Percentiles rank a stretch among this genome's conserved stretches.
Evolutionary conservation across 805 yeast species (phyloP).

Genomic region (Pichia cephalocereana): DNA sequence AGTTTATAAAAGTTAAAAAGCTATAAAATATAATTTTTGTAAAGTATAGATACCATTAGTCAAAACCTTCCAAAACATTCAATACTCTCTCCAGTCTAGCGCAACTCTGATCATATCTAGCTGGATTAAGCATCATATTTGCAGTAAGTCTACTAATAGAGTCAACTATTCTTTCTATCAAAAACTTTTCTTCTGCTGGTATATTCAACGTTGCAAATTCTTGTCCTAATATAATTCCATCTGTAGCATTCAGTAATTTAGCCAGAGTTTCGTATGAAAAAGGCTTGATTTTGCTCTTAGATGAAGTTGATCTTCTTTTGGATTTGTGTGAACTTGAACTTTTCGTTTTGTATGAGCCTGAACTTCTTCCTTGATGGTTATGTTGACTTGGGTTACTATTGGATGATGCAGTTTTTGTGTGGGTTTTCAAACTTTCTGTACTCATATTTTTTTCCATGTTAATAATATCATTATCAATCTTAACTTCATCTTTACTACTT

Average conservation of each 20-base stretch:
- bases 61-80: slow-evolving; percentile 77
- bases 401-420: not conserved
- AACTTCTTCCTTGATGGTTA: not conserved
- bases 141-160: slow-evolving; percentile 78
- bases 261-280: slow-evolving; percentile 37
- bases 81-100: slow-evolving; percentile 74
- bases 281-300: slow-evolving; percentile 21
- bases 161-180: slow-evolving; percentile 80
- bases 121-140: slow-evolving; percentile 82
- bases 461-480: not conserved
- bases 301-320: slow-evolving; percentile 8
- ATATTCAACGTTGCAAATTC: slow-evolving; percentile 69
- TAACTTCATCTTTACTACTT: not conserved
- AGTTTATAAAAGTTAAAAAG: not conserved
- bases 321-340: slow-evolving; percentile 6
- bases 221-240: slow-evolving; percentile 54
- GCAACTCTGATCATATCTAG: slow-evolving; percentile 71
- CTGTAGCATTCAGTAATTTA: slow-evolving; percentile 44
- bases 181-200: slow-evolving; percentile 65
- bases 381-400: not conserved
- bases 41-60: slow-evolving; percentile 3
- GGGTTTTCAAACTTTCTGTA: not conserved
- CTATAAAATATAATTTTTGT: not conserved
- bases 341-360: slow-evolving; percentile 5
- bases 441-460: not conserved